These are phyloP conservation scores for Penicillium riverlandense DNA, from an alignment of 495 filamentous ascomycete genomes.

Conservation along the genomic window DNA sequence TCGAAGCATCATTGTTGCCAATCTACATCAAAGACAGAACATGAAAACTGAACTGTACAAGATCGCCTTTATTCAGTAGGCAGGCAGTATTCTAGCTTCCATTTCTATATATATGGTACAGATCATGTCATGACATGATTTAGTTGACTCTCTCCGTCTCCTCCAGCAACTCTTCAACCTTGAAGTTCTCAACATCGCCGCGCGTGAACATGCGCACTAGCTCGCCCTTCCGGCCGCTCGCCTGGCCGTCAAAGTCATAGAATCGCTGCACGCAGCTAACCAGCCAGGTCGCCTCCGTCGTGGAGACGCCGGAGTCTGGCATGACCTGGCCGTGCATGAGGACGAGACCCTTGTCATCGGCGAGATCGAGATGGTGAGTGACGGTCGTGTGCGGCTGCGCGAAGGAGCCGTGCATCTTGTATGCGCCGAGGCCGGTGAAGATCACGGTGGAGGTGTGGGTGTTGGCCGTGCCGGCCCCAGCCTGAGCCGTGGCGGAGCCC, in stretches of 20 bases:
- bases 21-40: neutral
- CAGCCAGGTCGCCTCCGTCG: conserved; percentile 77
- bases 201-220: conserved; percentile 74
- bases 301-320: conserved; percentile 66
- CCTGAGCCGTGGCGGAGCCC: conserved; percentile 36
- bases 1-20: no score
- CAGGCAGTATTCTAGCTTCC: no score
- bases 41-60: no score
- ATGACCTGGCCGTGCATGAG: conserved; percentile 77
- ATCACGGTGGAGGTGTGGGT: conserved; percentile 70
- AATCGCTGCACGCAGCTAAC: conserved; percentile 94
- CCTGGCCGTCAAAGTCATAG: conserved; percentile 61
- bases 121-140: neutral
- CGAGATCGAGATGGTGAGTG: conserved; percentile 80
- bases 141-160: conserved; percentile 66
- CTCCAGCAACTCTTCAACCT: conserved; percentile 73
- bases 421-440: conserved; percentile 89
- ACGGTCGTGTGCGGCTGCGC: conserved; percentile 87
- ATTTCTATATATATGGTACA: neutral
- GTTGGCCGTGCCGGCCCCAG: conserved; percentile 16
- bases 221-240: conserved; percentile 44
- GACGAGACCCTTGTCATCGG: conserved; percentile 64
- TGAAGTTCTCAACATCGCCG: conserved; percentile 67
- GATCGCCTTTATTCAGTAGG: no score
- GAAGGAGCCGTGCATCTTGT: conserved; percentile 82